Percentiles rank a stretch among this genome's conserved stretches.
These are phyloP conservation scores for Populus deltoides DNA, from an alignment of 345 rosid genomes.

Conservation along the genomic window DNA sequence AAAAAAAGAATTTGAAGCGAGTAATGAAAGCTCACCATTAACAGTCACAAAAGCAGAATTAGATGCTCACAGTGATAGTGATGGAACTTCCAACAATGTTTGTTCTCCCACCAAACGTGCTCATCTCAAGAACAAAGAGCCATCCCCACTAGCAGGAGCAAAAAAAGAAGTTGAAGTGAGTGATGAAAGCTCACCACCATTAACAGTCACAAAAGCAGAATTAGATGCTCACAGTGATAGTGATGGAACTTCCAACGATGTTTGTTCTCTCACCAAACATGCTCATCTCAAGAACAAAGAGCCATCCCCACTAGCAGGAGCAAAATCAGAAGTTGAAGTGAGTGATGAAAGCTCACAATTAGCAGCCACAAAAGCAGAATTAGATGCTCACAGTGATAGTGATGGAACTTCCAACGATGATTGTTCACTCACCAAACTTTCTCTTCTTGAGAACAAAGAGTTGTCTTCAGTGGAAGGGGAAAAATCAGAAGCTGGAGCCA, in stretches of 20 bases:
- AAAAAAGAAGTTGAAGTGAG: conserved; percentile 16
- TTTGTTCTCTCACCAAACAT: conserved; percentile 15
- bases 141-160: conserved; percentile 14
- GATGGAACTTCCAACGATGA: conserved; percentile 5
- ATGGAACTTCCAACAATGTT: conserved; percentile 6
- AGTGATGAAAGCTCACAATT: conserved; percentile 21
- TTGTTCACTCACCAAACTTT: conserved; percentile 16
- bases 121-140: conserved; percentile 23
- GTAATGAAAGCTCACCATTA: conserved; percentile 19
- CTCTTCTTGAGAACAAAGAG: conserved; percentile 23
- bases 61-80: too few species aligned
- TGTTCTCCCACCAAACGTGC: conserved; percentile 15
- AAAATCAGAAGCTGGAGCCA: conserved; percentile 18
- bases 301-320: conserved; percentile 16
- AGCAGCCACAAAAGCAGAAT: conserved; percentile 14
- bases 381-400: too few species aligned
- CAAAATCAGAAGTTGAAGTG: conserved; percentile 16
- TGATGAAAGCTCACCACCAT: conserved; percentile 20
- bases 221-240: too few species aligned
- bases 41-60: conserved; percentile 17
- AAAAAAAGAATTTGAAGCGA: conserved; percentile 11
- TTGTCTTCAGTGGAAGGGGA: conserved; percentile 14
- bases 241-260: conserved; percentile 4
- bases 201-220: conserved; percentile 16
- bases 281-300: conserved; percentile 23